These are phyloP conservation scores for Sclerotinia nivalis DNA, from an alignment of 2,329 filamentous ascomycete species.

Conservation along the genomic window DNA sequence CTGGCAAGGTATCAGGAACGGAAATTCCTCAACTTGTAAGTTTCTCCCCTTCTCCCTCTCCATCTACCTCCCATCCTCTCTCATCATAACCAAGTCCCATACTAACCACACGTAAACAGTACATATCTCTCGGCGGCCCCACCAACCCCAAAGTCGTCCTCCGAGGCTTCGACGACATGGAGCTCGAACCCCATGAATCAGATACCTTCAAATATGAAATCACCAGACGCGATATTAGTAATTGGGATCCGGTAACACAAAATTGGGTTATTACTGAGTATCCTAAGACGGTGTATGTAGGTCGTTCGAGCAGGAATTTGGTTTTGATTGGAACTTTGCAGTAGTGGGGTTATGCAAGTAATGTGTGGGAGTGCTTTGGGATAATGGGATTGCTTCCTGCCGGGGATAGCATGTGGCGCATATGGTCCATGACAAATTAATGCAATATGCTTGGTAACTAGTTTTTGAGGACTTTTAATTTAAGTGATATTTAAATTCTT, in stretches of 20 bases:
- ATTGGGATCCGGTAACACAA: conserved; percentile 77
- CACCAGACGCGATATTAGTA: conserved; percentile 80
- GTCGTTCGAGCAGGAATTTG: conserved; percentile 37
- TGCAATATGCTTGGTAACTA: too few species aligned
- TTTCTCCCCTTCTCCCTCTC: neutral
- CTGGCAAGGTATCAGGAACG: conserved; percentile 53
- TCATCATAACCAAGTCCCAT: conserved; percentile 32
- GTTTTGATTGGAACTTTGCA: conserved; percentile 41
- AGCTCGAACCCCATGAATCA: conserved; percentile 66
- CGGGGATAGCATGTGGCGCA: neutral
- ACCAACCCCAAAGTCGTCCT: conserved; percentile 68
- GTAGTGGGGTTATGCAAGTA: conserved; percentile 39
- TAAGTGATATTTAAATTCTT: neutral
- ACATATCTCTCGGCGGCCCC: conserved; percentile 77
- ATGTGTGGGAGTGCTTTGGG: too few species aligned
- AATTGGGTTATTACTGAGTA: conserved; percentile 67
- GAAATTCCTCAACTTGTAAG: conserved; percentile 56
- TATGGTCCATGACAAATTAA: too few species aligned
- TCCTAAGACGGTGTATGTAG: conserved; percentile 40
- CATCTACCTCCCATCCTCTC: conserved; percentile 35
- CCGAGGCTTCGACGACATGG: conserved; percentile 78
- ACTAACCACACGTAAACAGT: conserved; percentile 43
- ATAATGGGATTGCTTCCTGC: too few species aligned
- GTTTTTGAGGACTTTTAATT: neutral
- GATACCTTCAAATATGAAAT: conserved; percentile 67